A percentile compares a stretch with the other conserved stretches of the same genome.
Evolutionary conservation across 768 basidiomycete genomes (phyloP).

Genomic region (Rhodotorula toruloides): DNA sequence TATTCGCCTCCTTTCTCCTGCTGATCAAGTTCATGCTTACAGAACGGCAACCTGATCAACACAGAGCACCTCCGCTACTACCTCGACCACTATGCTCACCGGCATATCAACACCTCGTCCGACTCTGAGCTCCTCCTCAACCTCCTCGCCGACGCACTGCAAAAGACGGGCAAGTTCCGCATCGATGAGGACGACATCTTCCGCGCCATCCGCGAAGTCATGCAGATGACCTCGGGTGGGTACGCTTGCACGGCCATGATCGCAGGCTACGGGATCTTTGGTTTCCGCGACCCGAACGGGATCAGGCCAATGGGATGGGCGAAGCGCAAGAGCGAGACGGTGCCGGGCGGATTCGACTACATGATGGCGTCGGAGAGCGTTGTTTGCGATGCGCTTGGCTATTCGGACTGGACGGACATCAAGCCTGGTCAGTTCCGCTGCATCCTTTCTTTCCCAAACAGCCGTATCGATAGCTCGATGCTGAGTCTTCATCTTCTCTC

Average conservation of each 20-base stretch:
- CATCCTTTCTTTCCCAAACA: background rate
- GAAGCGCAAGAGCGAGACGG: constrained; percentile 53
- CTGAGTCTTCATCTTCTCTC: constrained; percentile 9
- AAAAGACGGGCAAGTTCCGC: constrained; percentile 93
- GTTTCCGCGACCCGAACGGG: constrained; percentile 95
- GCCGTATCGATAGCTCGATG: too few relatives aligned
- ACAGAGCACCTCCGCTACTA: constrained; percentile 76
- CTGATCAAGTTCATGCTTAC: constrained; percentile 1
- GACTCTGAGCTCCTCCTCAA: constrained; percentile 97
- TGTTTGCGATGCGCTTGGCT: constrained; percentile 88
- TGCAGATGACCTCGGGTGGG: constrained; percentile 80
- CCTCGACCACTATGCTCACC: constrained; percentile 92
- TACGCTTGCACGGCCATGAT: constrained; percentile 99
- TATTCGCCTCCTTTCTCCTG: background rate
- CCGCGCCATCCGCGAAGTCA: constrained; percentile 81
- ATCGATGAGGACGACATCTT: constrained; percentile 99
- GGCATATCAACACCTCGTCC: constrained; percentile 97
- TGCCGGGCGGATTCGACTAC: constrained; percentile 66
- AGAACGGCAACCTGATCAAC: constrained; percentile 99
- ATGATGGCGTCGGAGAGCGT: constrained; percentile 91
- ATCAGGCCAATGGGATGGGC: constrained; percentile 90
- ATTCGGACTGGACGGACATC: constrained; percentile 87
- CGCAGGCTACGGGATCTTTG: constrained; percentile 96
- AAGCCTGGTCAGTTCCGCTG: constrained; percentile 59
- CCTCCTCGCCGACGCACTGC: constrained; percentile 94